Base-by-base conservation (phyloP, 1,284 basidiomycete genomes). In the Rhodotorula sp. region DNA sequence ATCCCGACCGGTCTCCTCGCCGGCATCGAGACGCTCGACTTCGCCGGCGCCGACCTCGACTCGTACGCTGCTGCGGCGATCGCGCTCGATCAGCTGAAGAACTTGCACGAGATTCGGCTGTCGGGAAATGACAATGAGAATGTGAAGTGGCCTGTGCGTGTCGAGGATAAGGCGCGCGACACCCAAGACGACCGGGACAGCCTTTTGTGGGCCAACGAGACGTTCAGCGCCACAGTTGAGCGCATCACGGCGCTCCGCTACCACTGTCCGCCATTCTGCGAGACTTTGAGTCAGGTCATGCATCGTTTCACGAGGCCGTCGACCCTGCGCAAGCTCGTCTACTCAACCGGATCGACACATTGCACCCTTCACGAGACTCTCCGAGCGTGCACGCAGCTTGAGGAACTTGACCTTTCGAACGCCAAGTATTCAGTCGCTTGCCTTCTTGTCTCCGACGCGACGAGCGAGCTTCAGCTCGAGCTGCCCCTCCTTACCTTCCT, bases 41-140 rank as follows among this genome's bases (percentile, higher is more conserved):
- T 27, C 16, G 4, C 14, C 54, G 14, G 16, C 54, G 54, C 34
- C 7, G 14, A 12, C 2, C 21, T 23, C 54, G 16, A 41, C 5
- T 8, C 54, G 3, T 55, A 41, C 27, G 54, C 54, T 3, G 54
- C 54, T 8, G 54, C 54, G 2, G 54, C 27, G 0, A 9, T 17
- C 14, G 54, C 27, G 8, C 54, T 55, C 53, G 14, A 50, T 7
- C 21, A n/a, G 21, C 0, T 50, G 23, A 7, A 8, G 3, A 50
- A n/a, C 9, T 8, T 50, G 21, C 21, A 21, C 10, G 21, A 13
- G 1, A 52, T 52, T 12, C 9, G n/a, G 10, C 5, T 25, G 8
- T 25, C n/a, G n/a, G 10, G 13, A 12, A 2, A 8, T 12, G 5
- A 8, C 1, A 10, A n/a, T 1, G 49, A 23, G 8, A 21, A 9